A percentile compares a stretch with the other conserved stretches of the same genome.
Conservation (phyloP, 1,284 basidiomycete species). For the Cystobasidiaceae sp. region DNA sequence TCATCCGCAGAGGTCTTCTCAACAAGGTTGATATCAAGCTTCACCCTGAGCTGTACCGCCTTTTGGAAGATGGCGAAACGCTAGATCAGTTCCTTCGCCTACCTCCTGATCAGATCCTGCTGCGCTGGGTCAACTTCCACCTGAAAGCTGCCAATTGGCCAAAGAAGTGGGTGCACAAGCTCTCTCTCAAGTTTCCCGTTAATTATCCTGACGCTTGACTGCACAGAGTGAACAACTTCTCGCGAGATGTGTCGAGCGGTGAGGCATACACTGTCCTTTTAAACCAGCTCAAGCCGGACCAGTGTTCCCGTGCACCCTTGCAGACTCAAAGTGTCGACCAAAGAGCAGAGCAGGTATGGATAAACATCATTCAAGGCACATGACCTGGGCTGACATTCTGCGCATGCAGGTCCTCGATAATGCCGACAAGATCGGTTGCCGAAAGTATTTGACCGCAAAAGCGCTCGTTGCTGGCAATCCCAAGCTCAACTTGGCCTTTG, state of each 20-base stretch:
- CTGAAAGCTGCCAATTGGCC: constrained; percentile 91
- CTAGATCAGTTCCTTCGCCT: constrained; percentile 88
- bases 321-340: constrained; percentile 74
- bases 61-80: constrained; percentile 94
- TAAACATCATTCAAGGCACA: background rate
- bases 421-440: constrained; percentile 86
- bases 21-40: constrained; percentile 96
- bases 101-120: constrained; percentile 92
- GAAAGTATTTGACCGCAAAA: constrained; percentile 89
- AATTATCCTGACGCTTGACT: background rate
- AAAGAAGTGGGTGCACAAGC: constrained; percentile 62
- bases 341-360: constrained; percentile 70
- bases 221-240: constrained; percentile 88
- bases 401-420: constrained; percentile 71
- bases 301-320: constrained; percentile 87
- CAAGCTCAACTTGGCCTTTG: constrained; percentile 97
- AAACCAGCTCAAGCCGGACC: constrained; percentile 87
- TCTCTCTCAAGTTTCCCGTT: background rate
- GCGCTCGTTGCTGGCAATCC: constrained; percentile 91
- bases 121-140: constrained; percentile 99
- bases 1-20: constrained; percentile 89
- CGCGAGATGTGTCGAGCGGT: constrained; percentile 87
- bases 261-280: constrained; percentile 96
- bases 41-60: constrained; percentile 90
- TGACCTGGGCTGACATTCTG: background rate